These are phyloP conservation scores for Xylaria sp. DNA, from an alignment of 495 filamentous ascomycete species.

Conservation along the genomic window DNA sequence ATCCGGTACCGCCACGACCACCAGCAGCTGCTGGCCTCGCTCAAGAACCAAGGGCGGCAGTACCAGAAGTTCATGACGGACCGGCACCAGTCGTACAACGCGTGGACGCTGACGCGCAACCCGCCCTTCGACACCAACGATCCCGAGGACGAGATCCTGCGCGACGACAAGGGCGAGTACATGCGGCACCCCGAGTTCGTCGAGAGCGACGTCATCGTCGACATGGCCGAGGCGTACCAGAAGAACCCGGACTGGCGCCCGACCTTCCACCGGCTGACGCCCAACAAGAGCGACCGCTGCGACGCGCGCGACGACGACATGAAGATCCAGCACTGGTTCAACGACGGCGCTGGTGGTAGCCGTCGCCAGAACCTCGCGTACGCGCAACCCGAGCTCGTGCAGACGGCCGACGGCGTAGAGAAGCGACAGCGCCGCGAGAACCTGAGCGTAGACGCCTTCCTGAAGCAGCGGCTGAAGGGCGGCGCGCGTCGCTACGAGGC, in stretches of 20 bases:
- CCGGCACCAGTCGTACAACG: constrained; percentile 53
- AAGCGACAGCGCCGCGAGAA: constrained; percentile 42
- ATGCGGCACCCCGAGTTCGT: constrained; percentile 46
- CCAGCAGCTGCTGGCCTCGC: constrained; percentile 43
- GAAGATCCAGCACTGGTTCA: constrained; percentile 41
- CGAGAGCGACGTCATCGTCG: constrained; percentile 59
- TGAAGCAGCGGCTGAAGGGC: constrained; percentile 41
- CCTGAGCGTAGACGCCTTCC: constrained; percentile 40
- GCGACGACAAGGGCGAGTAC: constrained; percentile 34
- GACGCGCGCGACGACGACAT: constrained; percentile 38
- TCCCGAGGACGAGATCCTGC: constrained; percentile 32
- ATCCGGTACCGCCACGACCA: constrained; percentile 60
- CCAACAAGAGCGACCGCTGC: constrained; percentile 32
- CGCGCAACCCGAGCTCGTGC: constrained; percentile 40
- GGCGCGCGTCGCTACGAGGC: constrained; percentile 32
- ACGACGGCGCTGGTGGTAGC: constrained; percentile 34
- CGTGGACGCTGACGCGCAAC: constrained; percentile 46
- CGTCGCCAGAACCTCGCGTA: constrained; percentile 36
- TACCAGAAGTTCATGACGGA: constrained; percentile 58
- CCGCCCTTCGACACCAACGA: constrained; percentile 35
- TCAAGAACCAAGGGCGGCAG: constrained; percentile 52
- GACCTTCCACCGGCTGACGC: constrained; percentile 31
- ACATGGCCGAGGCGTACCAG: constrained; percentile 54
- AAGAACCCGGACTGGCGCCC: constrained; percentile 42
- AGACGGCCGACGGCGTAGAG: constrained; percentile 39